These are phyloP conservation scores for Xylariaceae sp. DNA, from an alignment of 2,329 filamentous ascomycete species.

Conservation along the genomic window DNA sequence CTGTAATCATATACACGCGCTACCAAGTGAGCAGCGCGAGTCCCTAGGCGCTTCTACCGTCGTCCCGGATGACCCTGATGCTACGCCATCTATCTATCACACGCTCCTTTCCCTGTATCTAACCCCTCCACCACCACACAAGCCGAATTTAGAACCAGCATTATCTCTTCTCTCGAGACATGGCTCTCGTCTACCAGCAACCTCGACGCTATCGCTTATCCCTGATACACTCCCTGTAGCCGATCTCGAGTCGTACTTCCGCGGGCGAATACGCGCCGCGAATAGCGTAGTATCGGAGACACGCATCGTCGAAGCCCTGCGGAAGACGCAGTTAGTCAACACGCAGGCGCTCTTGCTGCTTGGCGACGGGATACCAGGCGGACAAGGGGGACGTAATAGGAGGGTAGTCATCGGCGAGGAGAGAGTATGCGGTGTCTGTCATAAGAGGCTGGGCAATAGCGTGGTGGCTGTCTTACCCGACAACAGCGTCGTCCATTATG, in stretches of 20 bases:
- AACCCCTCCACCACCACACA: constrained; percentile 74
- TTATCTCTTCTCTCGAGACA: constrained; percentile 89
- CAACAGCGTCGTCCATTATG: constrained; percentile 81
- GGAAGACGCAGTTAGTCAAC: constrained; percentile 79
- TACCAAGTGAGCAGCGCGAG: constrained; percentile 31
- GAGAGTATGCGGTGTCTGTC: constrained; percentile 86
- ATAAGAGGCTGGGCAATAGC: constrained; percentile 89
- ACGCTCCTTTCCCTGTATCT: constrained; percentile 90
- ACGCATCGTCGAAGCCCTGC: constrained; percentile 75
- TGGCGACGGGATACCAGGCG: constrained; percentile 65
- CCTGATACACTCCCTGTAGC: constrained; percentile 78
- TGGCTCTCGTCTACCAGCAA: constrained; percentile 86
- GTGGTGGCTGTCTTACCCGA: constrained; percentile 90
- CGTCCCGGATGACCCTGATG: constrained; percentile 54
- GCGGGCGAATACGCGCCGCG: constrained; percentile 83
- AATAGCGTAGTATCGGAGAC: constrained; percentile 83
- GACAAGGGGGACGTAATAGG: constrained; percentile 60
- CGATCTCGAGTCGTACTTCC: constrained; percentile 88
- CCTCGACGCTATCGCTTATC: constrained; percentile 84
- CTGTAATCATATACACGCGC: constrained; percentile 79
- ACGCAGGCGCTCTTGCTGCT: constrained; percentile 76
- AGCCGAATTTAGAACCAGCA: constrained; percentile 77
- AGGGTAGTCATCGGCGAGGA: constrained; percentile 87
- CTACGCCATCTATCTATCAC: constrained; percentile 83
- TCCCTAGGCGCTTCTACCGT: constrained; percentile 37